Percentiles rank a stretch among this genome's conserved stretches.
Evolutionary conservation across 192 early-diverging fungal genomes (phyloP).

Genomic region (Entomortierella beljakovae): DNA sequence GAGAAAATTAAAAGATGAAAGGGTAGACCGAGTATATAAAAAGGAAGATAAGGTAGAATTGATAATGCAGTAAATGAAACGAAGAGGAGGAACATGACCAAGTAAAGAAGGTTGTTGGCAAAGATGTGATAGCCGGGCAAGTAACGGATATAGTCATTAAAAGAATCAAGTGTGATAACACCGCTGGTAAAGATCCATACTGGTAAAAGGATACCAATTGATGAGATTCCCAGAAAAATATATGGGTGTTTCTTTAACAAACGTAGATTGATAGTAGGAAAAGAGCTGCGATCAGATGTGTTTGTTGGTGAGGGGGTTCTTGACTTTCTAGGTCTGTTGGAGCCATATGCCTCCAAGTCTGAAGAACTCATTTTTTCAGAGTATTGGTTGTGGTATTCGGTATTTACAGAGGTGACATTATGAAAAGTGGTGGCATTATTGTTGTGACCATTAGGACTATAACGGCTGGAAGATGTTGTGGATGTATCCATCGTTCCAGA

Average conservation of each 20-base stretch:
- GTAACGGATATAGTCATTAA: slow-evolving; percentile 47
- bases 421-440: slow-evolving; percentile 6
- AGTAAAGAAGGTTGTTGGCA: slow-evolving; percentile 53
- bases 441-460: slow-evolving; percentile 25
- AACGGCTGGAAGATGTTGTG: slow-evolving; percentile 32
- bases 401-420: slow-evolving; percentile 1
- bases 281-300: neutral
- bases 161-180: slow-evolving; percentile 38
- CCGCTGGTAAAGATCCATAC: slow-evolving; percentile 46
- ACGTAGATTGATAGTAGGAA: slow-evolving; percentile 7
- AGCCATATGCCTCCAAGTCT: slow-evolving; percentile 29
- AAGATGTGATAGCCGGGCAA: slow-evolving; percentile 39
- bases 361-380: neutral
- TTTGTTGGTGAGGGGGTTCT: slow-evolving; percentile 30
- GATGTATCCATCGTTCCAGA: slow-evolving; percentile 20
- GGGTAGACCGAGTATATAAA: slow-evolving; percentile 32
- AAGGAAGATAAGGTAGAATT: slow-evolving; percentile 18
- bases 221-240: slow-evolving; percentile 3
- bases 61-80: slow-evolving; percentile 39
- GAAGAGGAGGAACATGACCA: slow-evolving; percentile 52
- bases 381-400: neutral
- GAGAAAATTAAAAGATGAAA: slow-evolving; percentile 53
- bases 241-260: slow-evolving; percentile 18
- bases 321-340: slow-evolving; percentile 9
- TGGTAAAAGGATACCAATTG: slow-evolving; percentile 21